Base-by-base conservation (phyloP, 2,329 filamentous ascomycete genomes). In the Neoascochyta sp. region DNA sequence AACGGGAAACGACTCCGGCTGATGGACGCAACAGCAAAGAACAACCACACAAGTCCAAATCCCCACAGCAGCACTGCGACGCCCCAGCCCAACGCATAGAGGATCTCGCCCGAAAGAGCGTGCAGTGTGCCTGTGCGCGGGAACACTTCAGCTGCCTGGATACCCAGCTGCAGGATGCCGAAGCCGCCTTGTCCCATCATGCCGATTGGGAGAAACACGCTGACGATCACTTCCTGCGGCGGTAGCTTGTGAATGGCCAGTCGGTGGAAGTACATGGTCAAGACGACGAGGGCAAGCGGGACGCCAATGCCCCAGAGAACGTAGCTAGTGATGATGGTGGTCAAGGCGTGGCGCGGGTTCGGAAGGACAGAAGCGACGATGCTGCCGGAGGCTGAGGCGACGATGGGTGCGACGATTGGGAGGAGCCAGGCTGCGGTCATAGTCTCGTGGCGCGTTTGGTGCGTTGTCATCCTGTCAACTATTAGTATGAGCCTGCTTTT, bases 261-360 rank as follows among this genome's bases (percentile, higher is more conserved):
- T n/a, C 81, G 76, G 45, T 82, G 76, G 52, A 83, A 83, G 61
- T 86, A 86, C 7, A 85, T 71, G 1, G 74, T 75, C 25, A 84
- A 61, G 10, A 83, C 70, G 23, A 73, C 68, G 47, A 79, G 69
- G 1, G 80, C 74, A 32, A 85, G 61, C 0, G 73, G 74, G 0
- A 73, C 66, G 8, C 79, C 80, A 24, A 76, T 76, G 1, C 80
- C 80, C 78, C 78, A 84, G 27, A 86, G 71, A 10, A 83, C 66
- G 50, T 84, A 86, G 9, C 72, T 78, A 8, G 67, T 67, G 11
- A 83, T 63, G 18, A 85, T 52, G 0, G 81, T 86, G 33, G 70
- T 72, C 16, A 82, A 54, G 7, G 75, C 75, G 40, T 79, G 70
- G 15, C 66, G 51, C 0, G 62, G 57, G 39, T 78, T 63, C 2